Base-by-base conservation (phyloP, 2,329 filamentous ascomycete species). In the Berkeleyomyces rouxiae region DNA sequence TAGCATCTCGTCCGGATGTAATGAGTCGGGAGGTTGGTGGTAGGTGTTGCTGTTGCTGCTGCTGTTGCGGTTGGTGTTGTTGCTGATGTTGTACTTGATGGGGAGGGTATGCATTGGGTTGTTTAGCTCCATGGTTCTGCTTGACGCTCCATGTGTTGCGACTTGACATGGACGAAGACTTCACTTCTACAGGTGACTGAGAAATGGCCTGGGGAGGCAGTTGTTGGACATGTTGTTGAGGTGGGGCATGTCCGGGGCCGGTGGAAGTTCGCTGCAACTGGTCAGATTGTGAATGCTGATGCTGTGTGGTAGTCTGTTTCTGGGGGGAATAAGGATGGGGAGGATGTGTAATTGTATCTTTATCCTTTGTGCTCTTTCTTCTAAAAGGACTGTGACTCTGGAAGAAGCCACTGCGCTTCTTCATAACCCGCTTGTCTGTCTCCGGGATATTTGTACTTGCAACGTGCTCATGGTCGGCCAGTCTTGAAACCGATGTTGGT, bases 321-420 rank as follows among this genome's bases (percentile, higher is more conserved):
- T 61, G 47, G 11, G 39, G 49, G n/a, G 49, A 42, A 3, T 61
- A 49, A 44, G 60, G 46, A 23, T 64, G 42, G 6, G 63, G 61
- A 9, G 63, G 57, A 40, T 64, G 63, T 7, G 61, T 42, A 36
- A 64, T 49, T 39, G 58, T 37, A 53, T 60, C 58, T 13, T 58
- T 61, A 53, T 89, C 88, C 69, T 89, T 91, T 61, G 86, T 90
- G 71, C 91, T 96, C 81, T 95, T 96, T 62, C 92, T 83, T 40
- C 91, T 82, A 76, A 99, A 99, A 0, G 92, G 92, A 67, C 88
- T 92, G 70, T 92, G 88, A 68, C 90, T 90, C 71, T 91, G 89
- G 75, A 99, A 95, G 74, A 97, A 96, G 0, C 88, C 87, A 65
- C 88, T 95, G 75, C 81, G 85, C 72, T 83, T 83, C 74, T 85